phyloP scores from a whole-genome alignment of 2,329 filamentous ascomycete species.

The Hymenoscyphus repandus region DNA sequence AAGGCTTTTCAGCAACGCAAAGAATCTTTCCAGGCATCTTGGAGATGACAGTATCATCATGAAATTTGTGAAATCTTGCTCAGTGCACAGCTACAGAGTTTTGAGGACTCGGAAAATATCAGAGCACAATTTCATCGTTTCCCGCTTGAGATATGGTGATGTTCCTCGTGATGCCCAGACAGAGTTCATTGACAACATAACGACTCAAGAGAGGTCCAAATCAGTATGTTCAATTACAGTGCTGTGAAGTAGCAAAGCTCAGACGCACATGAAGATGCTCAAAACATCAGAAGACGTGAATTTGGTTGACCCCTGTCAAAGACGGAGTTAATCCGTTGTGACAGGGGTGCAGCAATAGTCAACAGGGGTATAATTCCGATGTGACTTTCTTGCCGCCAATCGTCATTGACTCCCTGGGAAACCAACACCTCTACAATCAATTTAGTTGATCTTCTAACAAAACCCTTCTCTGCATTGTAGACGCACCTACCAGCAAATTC shows the following conservation, averaged over 20 bases:
- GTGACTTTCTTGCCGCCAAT: neutral
- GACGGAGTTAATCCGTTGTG: neutral
- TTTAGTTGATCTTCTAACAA: neutral
- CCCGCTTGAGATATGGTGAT: too few relatives aligned
- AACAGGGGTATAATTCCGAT: too few relatives aligned
- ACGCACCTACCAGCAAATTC: too few relatives aligned
- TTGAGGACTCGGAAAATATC: neutral
- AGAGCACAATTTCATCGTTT: too few relatives aligned
- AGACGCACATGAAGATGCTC: neutral
- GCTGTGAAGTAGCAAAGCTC: neutral
- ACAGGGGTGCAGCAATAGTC: too few relatives aligned
- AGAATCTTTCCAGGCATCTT: conserved; percentile 47
- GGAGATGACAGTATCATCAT: neutral
- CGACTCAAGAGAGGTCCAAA: too few relatives aligned
- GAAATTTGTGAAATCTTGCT: neutral
- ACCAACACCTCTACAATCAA: neutral
- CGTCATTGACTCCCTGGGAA: neutral
- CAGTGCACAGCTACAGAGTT: neutral
- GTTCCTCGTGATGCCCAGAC: too few relatives aligned
- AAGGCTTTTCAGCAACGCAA: conserved; percentile 83
- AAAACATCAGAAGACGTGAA: conserved; percentile 6
- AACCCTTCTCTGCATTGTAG: too few relatives aligned
- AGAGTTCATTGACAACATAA: conserved; percentile 8
- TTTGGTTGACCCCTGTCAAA: neutral
- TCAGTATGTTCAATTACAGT: neutral